A percentile compares a stretch with the other conserved stretches of the same genome.
phyloP scores from a whole-genome alignment of 1,139 yeast genomes.

The Sugiyamaella grinbergsii region DNA sequence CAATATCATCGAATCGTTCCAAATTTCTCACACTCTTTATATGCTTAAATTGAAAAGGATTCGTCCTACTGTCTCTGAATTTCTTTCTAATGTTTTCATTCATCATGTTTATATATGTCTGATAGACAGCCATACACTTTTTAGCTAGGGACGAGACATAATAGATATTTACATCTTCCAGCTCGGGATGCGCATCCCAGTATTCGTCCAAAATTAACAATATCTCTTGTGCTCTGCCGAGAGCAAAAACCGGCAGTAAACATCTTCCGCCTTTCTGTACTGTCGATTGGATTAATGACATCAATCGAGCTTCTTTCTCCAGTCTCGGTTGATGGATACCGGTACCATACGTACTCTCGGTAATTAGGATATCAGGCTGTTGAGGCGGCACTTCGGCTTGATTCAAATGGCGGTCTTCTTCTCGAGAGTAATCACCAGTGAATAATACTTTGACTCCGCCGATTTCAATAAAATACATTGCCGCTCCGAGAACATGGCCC shows the following conservation, averaged over 20 bases:
- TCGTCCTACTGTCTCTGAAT: constrained; percentile 72
- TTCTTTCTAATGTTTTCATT: constrained; percentile 82
- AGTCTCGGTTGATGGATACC: constrained; percentile 92
- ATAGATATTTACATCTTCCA: constrained; percentile 79
- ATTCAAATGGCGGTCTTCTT: constrained; percentile 91
- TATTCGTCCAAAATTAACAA: constrained; percentile 88
- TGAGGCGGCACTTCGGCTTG: constrained; percentile 93
- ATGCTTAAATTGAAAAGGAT: constrained; percentile 88
- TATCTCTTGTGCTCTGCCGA: constrained; percentile 95
- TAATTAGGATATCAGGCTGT: constrained; percentile 85
- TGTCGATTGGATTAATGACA: constrained; percentile 81
- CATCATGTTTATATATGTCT: constrained; percentile 96
- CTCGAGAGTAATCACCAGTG: constrained; percentile 96
- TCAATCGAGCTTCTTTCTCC: constrained; percentile 80
- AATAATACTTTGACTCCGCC: constrained; percentile 88
- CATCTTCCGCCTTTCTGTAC: constrained; percentile 89
- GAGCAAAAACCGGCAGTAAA: constrained; percentile 89
- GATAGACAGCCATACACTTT: constrained; percentile 96
- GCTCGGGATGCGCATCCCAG: constrained; percentile 83
- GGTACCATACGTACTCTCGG: constrained; percentile 97
- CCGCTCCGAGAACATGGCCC: constrained; percentile 98
- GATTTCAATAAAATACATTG: constrained; percentile 93
- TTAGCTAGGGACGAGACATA: constrained; percentile 93
- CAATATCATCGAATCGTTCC: constrained; percentile 86
- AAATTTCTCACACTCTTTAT: constrained; percentile 77